Evolutionary conservation across 1,284 basidiomycete genomes (phyloP), one percentile per base, ranked within the genome.

Genomic region (Malassezia obtusa): DNA sequence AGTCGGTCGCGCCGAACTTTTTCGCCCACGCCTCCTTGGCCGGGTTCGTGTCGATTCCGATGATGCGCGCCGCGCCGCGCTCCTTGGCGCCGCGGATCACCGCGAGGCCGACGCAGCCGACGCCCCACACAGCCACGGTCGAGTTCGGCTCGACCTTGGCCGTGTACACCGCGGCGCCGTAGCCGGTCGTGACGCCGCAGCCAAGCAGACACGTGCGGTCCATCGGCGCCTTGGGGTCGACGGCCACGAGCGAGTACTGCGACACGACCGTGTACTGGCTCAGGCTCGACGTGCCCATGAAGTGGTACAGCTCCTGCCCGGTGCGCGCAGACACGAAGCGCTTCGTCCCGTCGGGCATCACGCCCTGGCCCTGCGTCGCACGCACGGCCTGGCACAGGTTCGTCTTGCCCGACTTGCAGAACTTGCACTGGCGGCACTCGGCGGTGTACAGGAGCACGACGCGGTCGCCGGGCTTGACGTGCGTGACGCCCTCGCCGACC

Each of bases 261-360:
- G 89, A 88, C 4, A 98, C 90, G 52, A 98, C 94, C 11, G 94
- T 98, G 79, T 98, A 99, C 76, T 98, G 91, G 22, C 89, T 91
- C 78, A 99, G 98, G 4, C 92, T 94, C 40, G 91, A 95, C 21
- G 86, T 89, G 43, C 92, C 92, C 94, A 98, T 99, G 68, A 98
- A 99, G 77, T 96, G 91, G 75, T 84, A 80, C 62, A 99, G 80
- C 48, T 84, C 80, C 76, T 94, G 79, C 44, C 91, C 92, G 62
- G 86, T 87, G 32, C 53, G 53, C 25, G 25, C 53, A 77, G 84
- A 84, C 52, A 82, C 85, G 83, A 99, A 99, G 48, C 92, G 86
- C 57, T 80, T 81, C n/a, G 84, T 85, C 52, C 82, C 83, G 74
- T 98, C 90, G 21, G 94, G 89, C 91, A 99, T 95, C 31, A 94